These are phyloP conservation scores for Luffa aegyptiaca DNA, from an alignment of 306 rosid genomes.

Conservation along the genomic window DNA sequence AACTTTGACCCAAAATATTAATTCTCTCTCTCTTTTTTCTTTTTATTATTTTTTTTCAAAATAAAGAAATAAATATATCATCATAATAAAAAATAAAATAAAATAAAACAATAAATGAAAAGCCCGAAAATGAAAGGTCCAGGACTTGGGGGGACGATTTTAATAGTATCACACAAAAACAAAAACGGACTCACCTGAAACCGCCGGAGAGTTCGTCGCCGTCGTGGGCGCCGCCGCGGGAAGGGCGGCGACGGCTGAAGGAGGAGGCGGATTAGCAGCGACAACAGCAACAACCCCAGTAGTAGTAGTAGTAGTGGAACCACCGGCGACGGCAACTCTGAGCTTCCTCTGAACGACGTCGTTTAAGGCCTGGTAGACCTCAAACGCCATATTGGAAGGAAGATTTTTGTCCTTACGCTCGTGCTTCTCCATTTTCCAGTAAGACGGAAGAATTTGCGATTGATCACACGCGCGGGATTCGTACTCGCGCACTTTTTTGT, in stretches of 20 bases:
- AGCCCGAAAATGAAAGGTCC: neutral
- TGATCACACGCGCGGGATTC: slow-evolving; percentile 28
- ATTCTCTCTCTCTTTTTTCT: slow-evolving; percentile 16
- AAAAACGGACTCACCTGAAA: slow-evolving; percentile 2
- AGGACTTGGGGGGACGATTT: neutral
- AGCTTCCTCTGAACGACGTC: slow-evolving; percentile 41
- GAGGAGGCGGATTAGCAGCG: neutral
- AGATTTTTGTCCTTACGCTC: slow-evolving; percentile 37
- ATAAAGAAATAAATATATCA: neutral
- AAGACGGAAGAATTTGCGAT: slow-evolving; percentile 26
- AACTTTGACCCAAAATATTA: slow-evolving; percentile 58
- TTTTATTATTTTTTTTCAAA: neutral
- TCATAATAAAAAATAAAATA: neutral
- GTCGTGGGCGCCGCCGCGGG: slow-evolving; percentile 5
- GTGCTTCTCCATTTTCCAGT: slow-evolving; percentile 47
- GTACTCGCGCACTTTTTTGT: slow-evolving; percentile 50
- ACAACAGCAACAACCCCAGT: neutral
- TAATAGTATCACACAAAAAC: neutral
- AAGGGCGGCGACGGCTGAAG: neutral
- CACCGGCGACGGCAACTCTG: neutral
- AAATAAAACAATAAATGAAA: neutral
- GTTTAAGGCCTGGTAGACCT: slow-evolving; percentile 38
- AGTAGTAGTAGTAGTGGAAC: no score
- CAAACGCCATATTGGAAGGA: slow-evolving; percentile 45
- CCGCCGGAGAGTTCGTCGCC: slow-evolving; percentile 1